These are phyloP conservation scores for Tylopilus orsonianus DNA, from an alignment of 1,284 basidiomycete species.

Conservation along the genomic window DNA sequence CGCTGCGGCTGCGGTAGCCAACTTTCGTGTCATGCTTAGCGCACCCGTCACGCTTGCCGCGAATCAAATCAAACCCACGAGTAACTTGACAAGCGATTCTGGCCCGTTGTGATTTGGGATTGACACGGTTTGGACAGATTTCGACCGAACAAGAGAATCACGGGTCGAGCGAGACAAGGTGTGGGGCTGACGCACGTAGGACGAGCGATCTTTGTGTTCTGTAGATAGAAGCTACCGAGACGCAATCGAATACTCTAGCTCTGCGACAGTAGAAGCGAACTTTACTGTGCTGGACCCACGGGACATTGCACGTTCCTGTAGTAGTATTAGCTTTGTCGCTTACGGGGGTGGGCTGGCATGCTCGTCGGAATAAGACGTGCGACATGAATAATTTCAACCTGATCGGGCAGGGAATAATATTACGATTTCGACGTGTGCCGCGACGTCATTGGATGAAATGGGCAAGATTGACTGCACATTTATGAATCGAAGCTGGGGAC, in stretches of 20 bases:
- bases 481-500: no score
- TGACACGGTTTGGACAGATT: slow-evolving; percentile 29
- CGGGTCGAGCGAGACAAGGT: not conserved
- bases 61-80: slow-evolving; percentile 38
- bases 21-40: slow-evolving; percentile 36
- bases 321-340: no score
- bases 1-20: slow-evolving; percentile 37
- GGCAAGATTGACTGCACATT: slow-evolving; percentile 2
- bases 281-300: no score
- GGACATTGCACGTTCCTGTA: no score
- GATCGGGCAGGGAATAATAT: not conserved
- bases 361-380: slow-evolving; percentile 23
- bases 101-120: no score
- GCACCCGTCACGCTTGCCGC: slow-evolving; percentile 44
- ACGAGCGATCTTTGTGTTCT: slow-evolving; percentile 50
- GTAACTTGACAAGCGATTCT: slow-evolving; percentile 48
- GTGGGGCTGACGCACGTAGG: slow-evolving; percentile 37
- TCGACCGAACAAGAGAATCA: slow-evolving; percentile 54
- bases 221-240: slow-evolving; percentile 45
- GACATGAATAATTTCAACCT: slow-evolving; percentile 5
- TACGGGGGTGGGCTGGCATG: not conserved
- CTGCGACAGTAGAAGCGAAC: no score
- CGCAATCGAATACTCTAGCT: slow-evolving; percentile 51
- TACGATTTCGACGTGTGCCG: not conserved
- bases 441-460: not conserved